phyloP scores from a whole-genome alignment of 2,329 filamentous ascomycete genomes.

The Cercospora brassicicola region DNA sequence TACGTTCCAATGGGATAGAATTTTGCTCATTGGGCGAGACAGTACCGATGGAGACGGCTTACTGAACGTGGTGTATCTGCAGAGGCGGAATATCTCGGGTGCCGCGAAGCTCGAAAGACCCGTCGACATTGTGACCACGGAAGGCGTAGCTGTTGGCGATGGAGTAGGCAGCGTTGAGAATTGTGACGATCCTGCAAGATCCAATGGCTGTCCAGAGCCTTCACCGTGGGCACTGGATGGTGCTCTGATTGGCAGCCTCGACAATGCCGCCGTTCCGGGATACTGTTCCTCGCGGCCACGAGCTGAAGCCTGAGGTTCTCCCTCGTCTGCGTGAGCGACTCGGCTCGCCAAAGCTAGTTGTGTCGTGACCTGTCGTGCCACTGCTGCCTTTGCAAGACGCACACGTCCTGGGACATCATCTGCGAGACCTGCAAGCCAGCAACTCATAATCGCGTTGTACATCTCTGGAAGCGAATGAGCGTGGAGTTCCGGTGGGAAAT shows the following conservation, averaged over 20 bases:
- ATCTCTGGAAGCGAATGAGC: slow-evolving; percentile 8
- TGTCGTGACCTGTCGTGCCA: slow-evolving; percentile 36
- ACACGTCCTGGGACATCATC: slow-evolving; percentile 29
- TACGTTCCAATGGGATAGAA: slow-evolving; percentile 46
- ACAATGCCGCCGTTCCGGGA: slow-evolving; percentile 1
- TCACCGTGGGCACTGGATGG: background rate
- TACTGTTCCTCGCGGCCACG: background rate
- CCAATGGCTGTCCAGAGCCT: background rate
- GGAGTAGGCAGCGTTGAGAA: slow-evolving; percentile 33
- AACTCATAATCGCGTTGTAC: slow-evolving; percentile 31
- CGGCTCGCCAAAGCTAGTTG: slow-evolving; percentile 42
- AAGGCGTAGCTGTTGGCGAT: slow-evolving; percentile 36
- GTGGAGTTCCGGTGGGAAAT: slow-evolving; percentile 1
- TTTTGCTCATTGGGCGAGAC: slow-evolving; percentile 37
- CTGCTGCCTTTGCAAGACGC: slow-evolving; percentile 37
- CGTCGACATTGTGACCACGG: slow-evolving; percentile 31
- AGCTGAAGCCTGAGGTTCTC: background rate
- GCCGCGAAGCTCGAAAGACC: slow-evolving; percentile 31
- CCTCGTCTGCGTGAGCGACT: slow-evolving; percentile 19
- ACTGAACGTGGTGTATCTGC: slow-evolving; percentile 41
- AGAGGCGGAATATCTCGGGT: slow-evolving; percentile 39
- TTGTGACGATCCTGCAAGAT: slow-evolving; percentile 4
- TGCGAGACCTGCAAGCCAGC: slow-evolving; percentile 32
- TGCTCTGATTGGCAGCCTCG: slow-evolving; percentile 23
- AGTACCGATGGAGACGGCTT: slow-evolving; percentile 32